Evolutionary conservation across 352 stramenopile genomes (phyloP).

Genomic region (Pythium guiyangense): DNA sequence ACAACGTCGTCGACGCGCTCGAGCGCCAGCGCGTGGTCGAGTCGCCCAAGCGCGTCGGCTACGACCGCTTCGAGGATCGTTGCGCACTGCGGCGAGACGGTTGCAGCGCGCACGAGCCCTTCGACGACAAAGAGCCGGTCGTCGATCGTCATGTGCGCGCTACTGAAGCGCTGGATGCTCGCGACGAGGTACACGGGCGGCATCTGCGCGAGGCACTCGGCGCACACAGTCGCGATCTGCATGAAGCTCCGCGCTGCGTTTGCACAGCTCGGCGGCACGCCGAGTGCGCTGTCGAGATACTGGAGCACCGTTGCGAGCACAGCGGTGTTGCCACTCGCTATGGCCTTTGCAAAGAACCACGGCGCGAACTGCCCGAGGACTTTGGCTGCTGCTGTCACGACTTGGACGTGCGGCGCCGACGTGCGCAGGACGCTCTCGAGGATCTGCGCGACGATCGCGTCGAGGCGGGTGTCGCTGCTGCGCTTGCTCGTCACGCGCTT

Average conservation of each 20-base stretch:
- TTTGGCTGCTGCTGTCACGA: conserved; percentile 44
- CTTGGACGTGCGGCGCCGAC: conserved; percentile 25
- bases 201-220: conserved; percentile 39
- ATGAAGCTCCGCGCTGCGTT: conserved; percentile 71
- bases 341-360: conserved; percentile 48
- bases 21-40: conserved; percentile 38
- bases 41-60: conserved; percentile 34
- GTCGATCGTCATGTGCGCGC: conserved; percentile 30
- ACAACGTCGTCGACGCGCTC: conserved; percentile 16
- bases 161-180: conserved; percentile 41
- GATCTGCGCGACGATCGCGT: conserved; percentile 40
- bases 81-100: conserved; percentile 38
- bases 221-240: conserved; percentile 55
- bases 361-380: conserved; percentile 49
- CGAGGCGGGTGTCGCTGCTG: conserved; percentile 21
- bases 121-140: conserved; percentile 65
- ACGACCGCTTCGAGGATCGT: conserved; percentile 48
- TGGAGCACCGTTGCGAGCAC: conserved; percentile 38
- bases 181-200: conserved; percentile 33
- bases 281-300: conserved; percentile 51
- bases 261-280: conserved; percentile 23
- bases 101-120: conserved; percentile 49
- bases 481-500: conserved; percentile 27
- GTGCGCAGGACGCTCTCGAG: conserved; percentile 33
- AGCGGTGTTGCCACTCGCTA: conserved; percentile 27